A percentile compares a stretch with the other conserved stretches of the same genome.
phyloP scores from a whole-genome alignment of 768 basidiomycete species.

The Clitopilus passeckerianus region DNA sequence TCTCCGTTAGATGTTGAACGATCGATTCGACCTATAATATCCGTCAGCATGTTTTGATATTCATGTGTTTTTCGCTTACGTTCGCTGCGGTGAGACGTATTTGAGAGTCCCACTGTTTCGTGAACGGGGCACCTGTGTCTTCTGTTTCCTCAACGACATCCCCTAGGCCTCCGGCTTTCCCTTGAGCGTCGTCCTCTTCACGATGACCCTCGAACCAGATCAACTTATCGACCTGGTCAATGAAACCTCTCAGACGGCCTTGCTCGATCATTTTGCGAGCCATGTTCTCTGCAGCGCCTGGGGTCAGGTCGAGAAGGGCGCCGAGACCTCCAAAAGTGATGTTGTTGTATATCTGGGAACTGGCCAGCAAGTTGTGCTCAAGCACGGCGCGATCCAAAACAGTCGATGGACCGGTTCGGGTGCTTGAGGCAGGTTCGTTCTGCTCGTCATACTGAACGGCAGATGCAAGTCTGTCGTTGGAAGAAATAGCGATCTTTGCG shows the following conservation, averaged over 20 bases:
- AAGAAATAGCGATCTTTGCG: conserved; percentile 82
- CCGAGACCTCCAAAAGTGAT: conserved; percentile 96
- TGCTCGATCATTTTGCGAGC: conserved; percentile 99
- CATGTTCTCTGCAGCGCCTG: conserved; percentile 95
- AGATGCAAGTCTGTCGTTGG: conserved; percentile 76
- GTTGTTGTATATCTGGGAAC: conserved; percentile 96
- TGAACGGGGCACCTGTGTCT: conserved; percentile 85
- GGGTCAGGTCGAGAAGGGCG: conserved; percentile 80
- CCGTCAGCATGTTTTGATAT: background rate
- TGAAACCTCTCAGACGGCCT: conserved; percentile 85
- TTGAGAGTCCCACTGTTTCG: conserved; percentile 94
- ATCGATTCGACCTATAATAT: conserved; percentile 70
- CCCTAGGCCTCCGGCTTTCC: conserved; percentile 90
- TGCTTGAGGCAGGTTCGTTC: conserved; percentile 56
- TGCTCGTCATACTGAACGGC: conserved; percentile 49
- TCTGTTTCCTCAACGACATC: conserved; percentile 77
- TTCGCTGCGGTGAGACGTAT: conserved; percentile 86
- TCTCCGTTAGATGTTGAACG: conserved; percentile 76
- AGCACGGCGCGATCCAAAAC: conserved; percentile 97
- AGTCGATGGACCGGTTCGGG: conserved; percentile 87
- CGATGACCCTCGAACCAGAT: conserved; percentile 88
- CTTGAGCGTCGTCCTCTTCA: conserved; percentile 91
- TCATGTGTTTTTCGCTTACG: conserved; percentile 37
- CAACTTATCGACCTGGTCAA: conserved; percentile 93
- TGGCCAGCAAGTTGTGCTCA: conserved; percentile 97